Evolutionary conservation across 768 basidiomycete species (phyloP).

Genomic region (Leccinum subgranulosum): DNA sequence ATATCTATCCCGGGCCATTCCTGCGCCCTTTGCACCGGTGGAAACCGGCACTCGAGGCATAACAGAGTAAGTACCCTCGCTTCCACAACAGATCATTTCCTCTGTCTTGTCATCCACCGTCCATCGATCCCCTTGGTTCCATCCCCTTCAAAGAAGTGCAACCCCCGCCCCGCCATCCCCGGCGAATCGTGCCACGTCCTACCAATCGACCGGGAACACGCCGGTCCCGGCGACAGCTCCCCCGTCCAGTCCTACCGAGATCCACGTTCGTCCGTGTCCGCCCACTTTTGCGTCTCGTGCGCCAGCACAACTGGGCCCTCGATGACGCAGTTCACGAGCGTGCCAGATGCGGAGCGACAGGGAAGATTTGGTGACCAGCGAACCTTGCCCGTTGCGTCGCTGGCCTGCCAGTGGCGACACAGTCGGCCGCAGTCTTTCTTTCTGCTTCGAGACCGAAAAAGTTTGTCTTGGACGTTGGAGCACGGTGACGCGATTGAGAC

Average conservation of each 20-base stretch:
- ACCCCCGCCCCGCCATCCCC: slow-evolving; percentile 36
- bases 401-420: slow-evolving; percentile 28
- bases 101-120: slow-evolving; percentile 23
- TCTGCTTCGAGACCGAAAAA: slow-evolving; percentile 63
- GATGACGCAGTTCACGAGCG: slow-evolving; percentile 79
- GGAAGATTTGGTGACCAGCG: slow-evolving; percentile 76
- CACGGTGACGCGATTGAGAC: slow-evolving; percentile 13
- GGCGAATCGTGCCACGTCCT: slow-evolving; percentile 16
- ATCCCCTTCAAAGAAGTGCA: slow-evolving; percentile 41
- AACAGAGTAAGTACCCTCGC: slow-evolving; percentile 28
- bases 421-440: slow-evolving; percentile 39
- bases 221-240: slow-evolving; percentile 41
- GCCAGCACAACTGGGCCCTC: slow-evolving; percentile 77
- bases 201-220: slow-evolving; percentile 21
- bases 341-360: slow-evolving; percentile 73
- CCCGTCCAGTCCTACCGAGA: slow-evolving; percentile 75
- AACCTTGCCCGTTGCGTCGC: slow-evolving; percentile 40
- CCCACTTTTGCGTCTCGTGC: slow-evolving; percentile 84
- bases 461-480: slow-evolving; percentile 48
- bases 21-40: slow-evolving; percentile 60
- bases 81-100: slow-evolving; percentile 30
- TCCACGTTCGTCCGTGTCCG: slow-evolving; percentile 63
- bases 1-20: slow-evolving; percentile 74
- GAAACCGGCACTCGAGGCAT: slow-evolving; percentile 27
- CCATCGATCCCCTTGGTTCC: slow-evolving; percentile 46